Conservation (phyloP, 1,139 yeast species). For the Groenewaldozyma sp. region DNA sequence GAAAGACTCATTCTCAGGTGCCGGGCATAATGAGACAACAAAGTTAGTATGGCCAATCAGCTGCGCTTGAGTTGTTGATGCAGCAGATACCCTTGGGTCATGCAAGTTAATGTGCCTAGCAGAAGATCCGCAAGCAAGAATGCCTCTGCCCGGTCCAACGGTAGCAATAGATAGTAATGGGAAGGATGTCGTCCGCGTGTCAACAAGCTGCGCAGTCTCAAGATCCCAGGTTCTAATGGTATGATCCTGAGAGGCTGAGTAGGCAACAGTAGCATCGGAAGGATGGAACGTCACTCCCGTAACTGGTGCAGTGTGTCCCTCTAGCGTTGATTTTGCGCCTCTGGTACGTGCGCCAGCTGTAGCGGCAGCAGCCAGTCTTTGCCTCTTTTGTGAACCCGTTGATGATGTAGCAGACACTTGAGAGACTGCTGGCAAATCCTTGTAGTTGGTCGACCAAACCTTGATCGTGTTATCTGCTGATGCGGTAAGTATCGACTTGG, state of each 20-base stretch:
- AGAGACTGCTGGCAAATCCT: constrained; percentile 59
- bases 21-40: constrained; percentile 67
- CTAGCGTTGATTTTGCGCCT: constrained; percentile 67
- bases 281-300: constrained; percentile 73
- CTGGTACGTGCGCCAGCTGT: constrained; percentile 63
- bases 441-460: constrained; percentile 79
- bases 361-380: constrained; percentile 60
- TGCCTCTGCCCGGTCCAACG: constrained; percentile 47
- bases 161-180: constrained; percentile 70
- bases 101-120: constrained; percentile 92
- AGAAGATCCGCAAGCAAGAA: constrained; percentile 86
- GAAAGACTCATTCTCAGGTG: constrained; percentile 35
- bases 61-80: constrained; percentile 50
- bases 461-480: constrained; percentile 77
- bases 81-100: constrained; percentile 59
- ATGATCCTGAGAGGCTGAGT: constrained; percentile 94
- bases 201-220: constrained; percentile 72
- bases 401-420: constrained; percentile 47
- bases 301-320: constrained; percentile 79
- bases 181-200: constrained; percentile 82
- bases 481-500: constrained; percentile 63
- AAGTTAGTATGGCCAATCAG: constrained; percentile 86
- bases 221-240: constrained; percentile 94
- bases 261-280: constrained; percentile 66
- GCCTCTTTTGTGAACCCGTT: constrained; percentile 80